Percentiles rank a stretch among this genome's conserved stretches.
Evolutionary conservation across 2,329 filamentous ascomycete genomes (phyloP).

Genomic region (Septoria linicola): DNA sequence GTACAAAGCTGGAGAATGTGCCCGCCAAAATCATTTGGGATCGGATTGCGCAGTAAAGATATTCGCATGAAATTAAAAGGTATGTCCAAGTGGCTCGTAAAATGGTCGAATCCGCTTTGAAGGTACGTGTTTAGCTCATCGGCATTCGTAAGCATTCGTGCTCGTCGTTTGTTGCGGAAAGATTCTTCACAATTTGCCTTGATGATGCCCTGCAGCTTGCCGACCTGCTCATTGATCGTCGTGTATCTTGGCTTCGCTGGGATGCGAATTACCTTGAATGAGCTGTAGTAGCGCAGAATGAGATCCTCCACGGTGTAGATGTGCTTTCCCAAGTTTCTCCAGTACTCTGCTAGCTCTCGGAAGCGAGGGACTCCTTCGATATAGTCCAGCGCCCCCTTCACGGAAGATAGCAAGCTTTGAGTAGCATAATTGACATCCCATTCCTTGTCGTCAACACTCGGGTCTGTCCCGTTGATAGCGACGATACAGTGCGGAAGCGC

Average conservation of each 20-base stretch:
- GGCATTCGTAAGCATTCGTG: conserved; percentile 50
- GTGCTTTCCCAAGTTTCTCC: conserved; percentile 43
- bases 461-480: conserved; percentile 44
- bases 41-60: conserved; percentile 47
- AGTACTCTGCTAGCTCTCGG: conserved; percentile 44
- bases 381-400: conserved; percentile 34
- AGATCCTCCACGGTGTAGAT: conserved; percentile 50
- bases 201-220: conserved; percentile 48
- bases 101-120: conserved; percentile 53
- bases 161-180: conserved; percentile 43
- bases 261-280: conserved; percentile 49
- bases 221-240: conserved; percentile 52
- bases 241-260: conserved; percentile 48
- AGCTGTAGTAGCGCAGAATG: conserved; percentile 53
- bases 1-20: conserved; percentile 53
- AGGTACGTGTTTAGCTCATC: conserved; percentile 51
- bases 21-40: conserved; percentile 49
- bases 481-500: conserved; percentile 57
- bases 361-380: conserved; percentile 38
- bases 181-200: conserved; percentile 44
- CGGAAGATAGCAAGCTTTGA: conserved; percentile 36
- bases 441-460: conserved; percentile 36
- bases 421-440: conserved; percentile 39
- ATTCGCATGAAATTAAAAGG: conserved; percentile 55
- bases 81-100: conserved; percentile 44